Evolutionary conservation across 225 moss, liverwort and hornwort genomes (phyloP).

Genomic region (Polytrichum formosum): DNA sequence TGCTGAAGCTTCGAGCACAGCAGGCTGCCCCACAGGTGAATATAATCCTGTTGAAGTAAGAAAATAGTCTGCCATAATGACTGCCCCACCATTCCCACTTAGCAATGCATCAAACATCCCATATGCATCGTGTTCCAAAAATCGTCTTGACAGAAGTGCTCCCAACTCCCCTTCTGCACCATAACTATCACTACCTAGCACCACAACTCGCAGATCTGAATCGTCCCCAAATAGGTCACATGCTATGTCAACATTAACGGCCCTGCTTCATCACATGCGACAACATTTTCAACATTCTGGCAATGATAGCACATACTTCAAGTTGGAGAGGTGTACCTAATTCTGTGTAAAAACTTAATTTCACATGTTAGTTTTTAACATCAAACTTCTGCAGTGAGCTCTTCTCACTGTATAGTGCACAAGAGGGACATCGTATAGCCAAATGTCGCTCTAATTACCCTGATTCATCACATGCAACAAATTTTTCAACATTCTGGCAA

Average conservation of each 20-base stretch:
- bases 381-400: too few species aligned
- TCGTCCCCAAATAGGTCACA: constrained; percentile 38
- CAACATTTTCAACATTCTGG: neutral
- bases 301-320: too few species aligned
- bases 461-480: too few species aligned
- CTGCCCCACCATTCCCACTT: constrained; percentile 46
- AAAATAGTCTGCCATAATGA: constrained; percentile 58
- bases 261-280: neutral
- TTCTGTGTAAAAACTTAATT: too few species aligned
- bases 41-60: constrained; percentile 18
- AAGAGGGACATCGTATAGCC: too few species aligned
- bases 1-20: constrained; percentile 54
- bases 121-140: constrained; percentile 63
- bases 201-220: constrained; percentile 43
- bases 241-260: neutral
- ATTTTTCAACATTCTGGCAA: too few species aligned
- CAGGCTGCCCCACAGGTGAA: constrained; percentile 24
- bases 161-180: constrained; percentile 64
- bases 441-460: too few species aligned
- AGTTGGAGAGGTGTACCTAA: too few species aligned
- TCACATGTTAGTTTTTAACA: too few species aligned
- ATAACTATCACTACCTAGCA: constrained; percentile 58
- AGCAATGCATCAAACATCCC: constrained; percentile 67
- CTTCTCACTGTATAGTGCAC: too few species aligned
- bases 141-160: constrained; percentile 57